Evolutionary conservation across 2,329 filamentous ascomycete genomes (phyloP).

Genomic region (Hypocrella siamensis): DNA sequence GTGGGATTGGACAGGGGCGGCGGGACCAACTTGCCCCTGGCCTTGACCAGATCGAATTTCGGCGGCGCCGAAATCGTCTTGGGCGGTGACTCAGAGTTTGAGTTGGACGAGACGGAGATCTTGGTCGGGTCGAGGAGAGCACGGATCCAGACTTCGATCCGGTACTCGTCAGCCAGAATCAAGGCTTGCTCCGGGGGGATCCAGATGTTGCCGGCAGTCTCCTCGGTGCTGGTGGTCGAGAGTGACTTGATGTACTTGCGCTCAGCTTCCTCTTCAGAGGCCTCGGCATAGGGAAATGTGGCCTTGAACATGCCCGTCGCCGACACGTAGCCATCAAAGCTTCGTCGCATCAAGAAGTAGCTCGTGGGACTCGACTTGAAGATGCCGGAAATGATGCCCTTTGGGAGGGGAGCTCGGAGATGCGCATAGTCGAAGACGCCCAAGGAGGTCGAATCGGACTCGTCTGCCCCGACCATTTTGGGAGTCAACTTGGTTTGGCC

Average conservation of each 20-base stretch:
- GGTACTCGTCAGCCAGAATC: conserved; percentile 71
- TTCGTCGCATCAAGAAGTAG: conserved; percentile 93
- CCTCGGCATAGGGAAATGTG: conserved; percentile 64
- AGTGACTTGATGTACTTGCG: conserved; percentile 75
- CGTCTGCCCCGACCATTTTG: conserved; percentile 62
- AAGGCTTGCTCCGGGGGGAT: conserved; percentile 74
- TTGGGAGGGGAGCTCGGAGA: conserved; percentile 79
- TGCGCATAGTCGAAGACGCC: conserved; percentile 94
- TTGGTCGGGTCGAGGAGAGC: conserved; percentile 83
- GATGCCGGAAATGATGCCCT: conserved; percentile 82
- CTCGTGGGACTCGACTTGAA: conserved; percentile 81
- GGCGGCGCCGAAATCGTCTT: conserved; percentile 73
- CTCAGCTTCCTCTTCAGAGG: conserved; percentile 58
- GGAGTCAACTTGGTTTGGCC: conserved; percentile 84
- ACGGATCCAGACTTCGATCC: conserved; percentile 71
- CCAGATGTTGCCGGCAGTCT: conserved; percentile 95
- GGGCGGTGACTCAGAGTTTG: conserved; percentile 48
- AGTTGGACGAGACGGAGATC: conserved; percentile 44
- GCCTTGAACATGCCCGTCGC: conserved; percentile 90
- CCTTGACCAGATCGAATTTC: conserved; percentile 46
- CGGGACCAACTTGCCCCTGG: conserved; percentile 27
- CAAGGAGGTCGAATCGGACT: conserved; percentile 56
- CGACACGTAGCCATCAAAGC: conserved; percentile 69
- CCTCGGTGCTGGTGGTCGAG: conserved; percentile 67
- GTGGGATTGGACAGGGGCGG: conserved; percentile 30